These are phyloP conservation scores for Colletotrichum chrysophilum DNA, from an alignment of 2,329 filamentous ascomycete genomes.

Conservation along the genomic window DNA sequence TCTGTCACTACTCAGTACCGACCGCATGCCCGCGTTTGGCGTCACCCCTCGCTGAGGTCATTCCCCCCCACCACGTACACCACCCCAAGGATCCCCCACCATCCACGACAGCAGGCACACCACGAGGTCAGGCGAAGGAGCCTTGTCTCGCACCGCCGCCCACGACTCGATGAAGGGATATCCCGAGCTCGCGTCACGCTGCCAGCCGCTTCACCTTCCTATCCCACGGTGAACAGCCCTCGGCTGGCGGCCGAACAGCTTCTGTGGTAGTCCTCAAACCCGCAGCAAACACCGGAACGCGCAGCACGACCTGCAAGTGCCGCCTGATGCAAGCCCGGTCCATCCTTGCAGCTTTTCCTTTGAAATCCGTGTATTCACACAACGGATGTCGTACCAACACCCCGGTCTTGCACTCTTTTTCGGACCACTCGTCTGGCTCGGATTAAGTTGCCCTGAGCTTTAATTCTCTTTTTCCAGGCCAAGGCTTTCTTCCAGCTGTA, in stretches of 20 bases:
- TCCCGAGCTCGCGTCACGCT: constrained; percentile 15
- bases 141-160: constrained; percentile 3
- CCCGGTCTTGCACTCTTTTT: background rate
- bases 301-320: background rate
- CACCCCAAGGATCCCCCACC: background rate
- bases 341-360: background rate
- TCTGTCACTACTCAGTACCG: background rate
- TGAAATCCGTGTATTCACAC: background rate
- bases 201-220: background rate
- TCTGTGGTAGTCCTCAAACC: background rate
- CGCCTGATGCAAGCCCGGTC: constrained; percentile 14
- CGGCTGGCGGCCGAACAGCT: background rate
- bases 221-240: background rate
- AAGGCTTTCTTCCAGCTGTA: background rate
- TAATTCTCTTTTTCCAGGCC: background rate
- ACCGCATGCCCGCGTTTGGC: background rate
- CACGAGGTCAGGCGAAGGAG: constrained; percentile 5
- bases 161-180: background rate
- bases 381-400: background rate
- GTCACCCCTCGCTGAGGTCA: background rate
- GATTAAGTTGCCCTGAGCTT: background rate
- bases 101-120: background rate
- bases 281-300: constrained; percentile 2
- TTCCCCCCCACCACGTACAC: background rate
- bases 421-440: background rate